These are phyloP conservation scores for Fallopia convolvulus DNA, from an alignment of 148 eudicot genomes.

Conservation along the genomic window DNA sequence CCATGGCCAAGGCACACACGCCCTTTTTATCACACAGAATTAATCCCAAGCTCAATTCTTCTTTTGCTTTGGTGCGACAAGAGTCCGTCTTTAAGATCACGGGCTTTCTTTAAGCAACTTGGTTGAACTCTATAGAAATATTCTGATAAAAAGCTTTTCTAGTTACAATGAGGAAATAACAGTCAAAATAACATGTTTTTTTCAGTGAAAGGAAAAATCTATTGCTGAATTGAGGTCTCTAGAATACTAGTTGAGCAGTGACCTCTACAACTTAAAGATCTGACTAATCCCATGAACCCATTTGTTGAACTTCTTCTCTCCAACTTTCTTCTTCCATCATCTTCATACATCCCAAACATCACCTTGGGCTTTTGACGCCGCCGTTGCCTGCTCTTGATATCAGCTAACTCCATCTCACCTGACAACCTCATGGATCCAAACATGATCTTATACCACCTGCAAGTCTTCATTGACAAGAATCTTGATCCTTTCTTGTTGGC, in stretches of 20 bases:
- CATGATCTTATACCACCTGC: constrained; percentile 1
- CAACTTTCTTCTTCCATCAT: background rate
- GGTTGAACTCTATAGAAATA: no score
- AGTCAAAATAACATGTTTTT: background rate
- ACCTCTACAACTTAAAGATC: constrained; percentile 7
- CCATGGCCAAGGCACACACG: no score
- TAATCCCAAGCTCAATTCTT: no score
- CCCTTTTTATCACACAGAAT: no score
- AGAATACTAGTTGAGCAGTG: background rate
- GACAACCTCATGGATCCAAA: constrained; percentile 6
- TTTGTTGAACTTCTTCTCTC: background rate
- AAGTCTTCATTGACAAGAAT: background rate
- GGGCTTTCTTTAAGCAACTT: no score
- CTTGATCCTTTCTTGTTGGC: background rate
- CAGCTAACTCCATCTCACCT: background rate
- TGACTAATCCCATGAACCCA: background rate
- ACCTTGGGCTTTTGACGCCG: background rate
- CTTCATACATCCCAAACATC: background rate
- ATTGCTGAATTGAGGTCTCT: background rate
- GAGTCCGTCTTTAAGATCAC: no score
- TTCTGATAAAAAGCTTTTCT: no score
- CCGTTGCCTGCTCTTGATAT: constrained; percentile 8
- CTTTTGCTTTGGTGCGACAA: no score
- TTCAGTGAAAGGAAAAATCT: background rate
- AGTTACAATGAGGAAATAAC: background rate